Base-by-base conservation (phyloP, 495 filamentous ascomycete species). In the Thermochaetoides thermophila region DNA sequence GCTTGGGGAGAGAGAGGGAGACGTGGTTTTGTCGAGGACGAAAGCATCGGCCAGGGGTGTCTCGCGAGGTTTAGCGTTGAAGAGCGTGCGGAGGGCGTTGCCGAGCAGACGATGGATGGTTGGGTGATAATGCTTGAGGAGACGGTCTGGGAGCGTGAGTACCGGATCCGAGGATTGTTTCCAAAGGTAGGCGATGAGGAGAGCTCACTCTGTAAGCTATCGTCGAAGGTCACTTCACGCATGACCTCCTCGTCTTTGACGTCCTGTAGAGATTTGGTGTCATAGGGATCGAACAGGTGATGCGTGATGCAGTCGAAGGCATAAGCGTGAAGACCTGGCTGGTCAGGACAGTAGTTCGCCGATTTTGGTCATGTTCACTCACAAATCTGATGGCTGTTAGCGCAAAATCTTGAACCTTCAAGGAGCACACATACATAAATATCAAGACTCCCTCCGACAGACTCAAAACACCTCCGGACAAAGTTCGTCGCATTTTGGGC, bases 241-340 rank as follows among this genome's bases (percentile, higher is more conserved):
- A 80, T 76, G 14, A 78, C 61, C 19, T 67, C 62, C 32, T 67
- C 64, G 31, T 77, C 69, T 20, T 64, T 44, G 9, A 45, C 29
- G 7, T 49, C 39, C 21, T 59, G 47, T 2, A 80, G 62, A 0
- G 73, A 76, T 34, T 70, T 56, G 10, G 70, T 60, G 0, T 71
- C 73, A 16, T 70, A 59, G 0, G 73, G 74, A 29, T 72, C 71
- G 44, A 78, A 78, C 25, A 78, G 57, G 37, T 74, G 71, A 45
- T 75, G 69, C 2, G 73, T 74, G 17, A 69, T 68, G 40, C 74
- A 73, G 46, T 80, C 75, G 11, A 77, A 64, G 1, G 75, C 74
- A 41, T 73, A 80, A 32, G 73, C 69, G 31, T 80, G 75, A 11
- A 56, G 39, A 27, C 32, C 55, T 56, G 29, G 13, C 27, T 12